Percentiles rank a stretch among this genome's conserved stretches.
These are phyloP conservation scores for Symbiotaphrina buchneri DNA, from an alignment of 495 filamentous ascomycete genomes.

Conservation along the genomic window DNA sequence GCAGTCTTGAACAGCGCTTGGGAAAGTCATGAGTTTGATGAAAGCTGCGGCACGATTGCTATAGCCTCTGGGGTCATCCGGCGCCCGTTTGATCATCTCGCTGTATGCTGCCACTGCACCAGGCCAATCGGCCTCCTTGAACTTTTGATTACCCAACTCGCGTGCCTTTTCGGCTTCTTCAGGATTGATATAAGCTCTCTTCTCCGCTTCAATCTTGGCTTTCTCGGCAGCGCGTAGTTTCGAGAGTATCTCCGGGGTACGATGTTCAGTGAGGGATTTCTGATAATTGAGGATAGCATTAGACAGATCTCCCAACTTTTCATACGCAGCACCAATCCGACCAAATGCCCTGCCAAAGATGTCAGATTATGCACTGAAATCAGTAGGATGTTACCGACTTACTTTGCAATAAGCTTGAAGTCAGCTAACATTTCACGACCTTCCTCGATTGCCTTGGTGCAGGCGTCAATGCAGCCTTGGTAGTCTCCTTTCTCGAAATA, in stretches of 20 bases:
- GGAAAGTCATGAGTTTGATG: slow-evolving; percentile 90
- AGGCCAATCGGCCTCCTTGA: slow-evolving; percentile 93
- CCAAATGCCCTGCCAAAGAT: slow-evolving; percentile 39
- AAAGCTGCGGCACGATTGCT: slow-evolving; percentile 93
- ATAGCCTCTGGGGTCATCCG: slow-evolving; percentile 83
- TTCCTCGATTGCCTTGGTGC: slow-evolving; percentile 73
- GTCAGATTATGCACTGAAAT: background rate
- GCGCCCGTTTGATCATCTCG: slow-evolving; percentile 93
- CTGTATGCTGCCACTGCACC: slow-evolving; percentile 85
- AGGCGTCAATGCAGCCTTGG: slow-evolving; percentile 62
- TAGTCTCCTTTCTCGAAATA: slow-evolving; percentile 92
- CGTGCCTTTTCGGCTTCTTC: slow-evolving; percentile 88
- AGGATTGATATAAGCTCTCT: slow-evolving; percentile 67
- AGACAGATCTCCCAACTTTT: slow-evolving; percentile 61
- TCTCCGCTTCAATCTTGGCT: slow-evolving; percentile 53
- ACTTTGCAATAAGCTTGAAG: slow-evolving; percentile 95
- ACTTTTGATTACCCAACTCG: slow-evolving; percentile 83
- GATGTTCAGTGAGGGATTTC: slow-evolving; percentile 86
- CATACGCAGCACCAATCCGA: slow-evolving; percentile 73
- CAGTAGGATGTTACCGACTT: slow-evolving; percentile 7
- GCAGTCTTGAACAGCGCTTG: slow-evolving; percentile 80
- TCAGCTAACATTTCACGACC: slow-evolving; percentile 72
- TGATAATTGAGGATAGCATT: slow-evolving; percentile 81
- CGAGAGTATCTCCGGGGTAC: slow-evolving; percentile 76
- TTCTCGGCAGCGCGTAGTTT: slow-evolving; percentile 93